Base-by-base conservation (phyloP, 1,139 yeast species). In the Pichia sp. region DNA sequence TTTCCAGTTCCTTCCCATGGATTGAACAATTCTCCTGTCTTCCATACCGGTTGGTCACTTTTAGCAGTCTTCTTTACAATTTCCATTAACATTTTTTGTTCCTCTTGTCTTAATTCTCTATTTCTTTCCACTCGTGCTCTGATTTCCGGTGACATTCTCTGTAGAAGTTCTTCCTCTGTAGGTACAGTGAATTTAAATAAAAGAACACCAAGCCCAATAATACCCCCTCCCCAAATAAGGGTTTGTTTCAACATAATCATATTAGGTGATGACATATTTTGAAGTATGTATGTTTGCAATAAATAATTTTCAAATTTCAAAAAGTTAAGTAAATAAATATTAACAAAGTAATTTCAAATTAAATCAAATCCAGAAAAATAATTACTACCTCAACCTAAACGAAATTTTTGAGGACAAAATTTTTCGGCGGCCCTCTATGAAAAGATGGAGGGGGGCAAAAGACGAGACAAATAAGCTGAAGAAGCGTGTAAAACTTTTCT, bases 1-100 rank as follows among this genome's bases (percentile, higher is more conserved):
- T 70, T 67, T 2, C 72, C 70, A 30, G 68, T 53, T 61, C 56
- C 55, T 40, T 59, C 87, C 72, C 79, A 83, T 0, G 94, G 94
- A 2, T 83, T 75, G 44, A 72, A 71, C 45, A 85, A 75, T 1
- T 79, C 71, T 0, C 90, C 95, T 0, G 94, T 80, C 63, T 77
- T 82, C 95, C 95, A 85, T 43, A 85, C 78, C 0, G 95, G 95
- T 49, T 83, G 86, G 56, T 79, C 73, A 27, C 88, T 80, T 3
- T 74, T 71, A 1, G 87, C 66, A 0, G 92, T 84, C 55, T 75
- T 60, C 51, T 75, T 69, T 2, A 79, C 90, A 33, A 83, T 78
- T 53, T 76, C 77, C 77, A 83, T 83, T 55, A 85, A 66, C 58
- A 77, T 79, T 61, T 75, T 72, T 61, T 82, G 86, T 64, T 86